A percentile compares a stretch with the other conserved stretches of the same genome.
Conservation (phyloP, 306 rosid species). For the Sindora glabra region DNA sequence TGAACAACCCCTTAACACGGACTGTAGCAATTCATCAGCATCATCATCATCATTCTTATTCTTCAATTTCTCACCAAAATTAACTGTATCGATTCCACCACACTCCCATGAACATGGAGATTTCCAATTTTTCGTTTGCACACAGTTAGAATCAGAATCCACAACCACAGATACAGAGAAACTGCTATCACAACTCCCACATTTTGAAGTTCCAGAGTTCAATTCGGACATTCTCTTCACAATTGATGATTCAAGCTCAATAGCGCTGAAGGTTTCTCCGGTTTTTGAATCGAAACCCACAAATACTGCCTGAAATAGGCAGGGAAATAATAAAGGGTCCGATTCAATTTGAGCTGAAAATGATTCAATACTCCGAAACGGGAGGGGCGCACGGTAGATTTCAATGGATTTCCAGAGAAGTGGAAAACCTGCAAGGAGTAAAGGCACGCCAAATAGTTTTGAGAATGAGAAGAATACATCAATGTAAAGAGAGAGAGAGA, state of each 20-base stretch:
- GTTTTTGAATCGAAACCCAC: conserved; percentile 46
- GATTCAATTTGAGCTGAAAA: conserved; percentile 62
- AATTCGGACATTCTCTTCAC: conserved; percentile 32
- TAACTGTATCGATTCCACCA: conserved; percentile 21
- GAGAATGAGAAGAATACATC: not conserved
- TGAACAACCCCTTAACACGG: conserved; percentile 26
- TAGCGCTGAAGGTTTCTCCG: not conserved
- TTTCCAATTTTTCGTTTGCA: conserved; percentile 5
- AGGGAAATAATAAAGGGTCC: conserved; percentile 55
- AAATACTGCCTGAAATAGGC: conserved; percentile 60
- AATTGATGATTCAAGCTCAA: conserved; percentile 32
- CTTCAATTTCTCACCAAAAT: conserved; percentile 34
- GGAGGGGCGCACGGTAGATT: conserved; percentile 83
- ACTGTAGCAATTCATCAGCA: conserved; percentile 53
- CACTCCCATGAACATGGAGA: conserved; percentile 26
- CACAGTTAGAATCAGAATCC: conserved; percentile 28
- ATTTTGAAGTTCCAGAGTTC: conserved; percentile 25
- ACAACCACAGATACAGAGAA: conserved; percentile 36
- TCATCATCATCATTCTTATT: conserved; percentile 30
- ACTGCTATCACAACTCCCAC: conserved; percentile 46
- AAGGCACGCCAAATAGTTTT: not conserved
- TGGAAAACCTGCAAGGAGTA: conserved; percentile 48
- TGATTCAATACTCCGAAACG: conserved; percentile 58
- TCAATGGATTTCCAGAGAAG: conserved; percentile 81
- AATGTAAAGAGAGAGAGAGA: not conserved